Evolutionary conservation across 192 early-diverging fungal genomes (phyloP).

Genomic region (Kickxella alabastrina): DNA sequence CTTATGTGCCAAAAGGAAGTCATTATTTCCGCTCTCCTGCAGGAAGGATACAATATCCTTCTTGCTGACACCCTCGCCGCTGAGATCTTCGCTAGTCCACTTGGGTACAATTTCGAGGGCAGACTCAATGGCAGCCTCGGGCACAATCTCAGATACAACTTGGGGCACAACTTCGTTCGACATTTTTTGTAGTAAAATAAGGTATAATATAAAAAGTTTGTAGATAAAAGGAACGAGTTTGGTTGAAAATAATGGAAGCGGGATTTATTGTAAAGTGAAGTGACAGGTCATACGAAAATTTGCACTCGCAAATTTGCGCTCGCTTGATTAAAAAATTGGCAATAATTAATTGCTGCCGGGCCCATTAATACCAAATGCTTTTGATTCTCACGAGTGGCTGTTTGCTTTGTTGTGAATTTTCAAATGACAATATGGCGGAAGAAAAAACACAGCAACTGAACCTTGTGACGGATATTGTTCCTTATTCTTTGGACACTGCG

Average conservation of each 20-base stretch:
- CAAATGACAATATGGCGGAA: neutral
- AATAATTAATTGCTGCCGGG: too few relatives aligned
- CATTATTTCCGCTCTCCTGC: conserved; percentile 59
- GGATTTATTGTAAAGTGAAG: neutral
- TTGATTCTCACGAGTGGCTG: too few relatives aligned
- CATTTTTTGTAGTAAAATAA: too few relatives aligned
- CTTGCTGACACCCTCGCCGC: conserved; percentile 63
- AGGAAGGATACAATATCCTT: conserved; percentile 67
- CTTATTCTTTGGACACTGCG: neutral
- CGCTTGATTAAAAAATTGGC: too few relatives aligned
- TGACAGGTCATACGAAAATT: neutral
- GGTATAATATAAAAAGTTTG: conserved; percentile 9
- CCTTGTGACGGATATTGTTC: too few relatives aligned
- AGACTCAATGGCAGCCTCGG: too few relatives aligned
- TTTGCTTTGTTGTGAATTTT: neutral
- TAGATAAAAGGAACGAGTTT: neutral
- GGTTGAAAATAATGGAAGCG: neutral
- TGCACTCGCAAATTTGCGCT: too few relatives aligned
- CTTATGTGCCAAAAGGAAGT: conserved; percentile 64
- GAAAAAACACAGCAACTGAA: neutral
- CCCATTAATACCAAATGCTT: too few relatives aligned
- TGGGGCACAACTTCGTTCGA: too few relatives aligned
- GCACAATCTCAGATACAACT: too few relatives aligned
- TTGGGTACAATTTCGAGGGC: conserved; percentile 28
- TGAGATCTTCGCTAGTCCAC: conserved; percentile 65